Evolutionary conservation across 2,329 filamentous ascomycete species (phyloP), one percentile per base, ranked within the genome.

Genomic region (Coniochaeta sp.): DNA sequence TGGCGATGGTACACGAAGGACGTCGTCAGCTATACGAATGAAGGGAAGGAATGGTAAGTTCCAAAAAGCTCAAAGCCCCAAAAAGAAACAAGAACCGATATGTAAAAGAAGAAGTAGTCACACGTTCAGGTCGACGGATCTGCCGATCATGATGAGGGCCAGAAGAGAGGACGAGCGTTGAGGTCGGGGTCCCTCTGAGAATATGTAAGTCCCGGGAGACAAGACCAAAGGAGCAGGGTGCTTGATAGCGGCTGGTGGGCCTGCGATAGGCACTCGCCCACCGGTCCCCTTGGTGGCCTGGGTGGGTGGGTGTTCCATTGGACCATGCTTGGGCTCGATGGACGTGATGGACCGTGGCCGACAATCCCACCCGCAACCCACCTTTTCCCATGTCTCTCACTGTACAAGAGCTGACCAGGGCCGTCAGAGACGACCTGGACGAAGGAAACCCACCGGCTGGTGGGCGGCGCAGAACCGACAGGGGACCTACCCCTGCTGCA

Each of bases 11-110:
- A 19, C 54, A 56, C 28, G 54, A 58, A 40, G 81, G 47, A 30
- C 22, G 10, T 24, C 47, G 47, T 52, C 47, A 30, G 47, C 19
- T 52, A 30, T 52, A 52, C 47, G 26, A 52, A 79, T 71, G 78
- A 79, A 74, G 73, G 77, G 74, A 73, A 71, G 70, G 72, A 71
- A 72, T 66, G 59, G 65, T 56, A 65, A 57, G 36, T 74, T 76
- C 76, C 77, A 72, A 75, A 72, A 73, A 71, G 69, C 70, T 70
- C 73, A 72, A 79, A 73, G 73, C 73, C 74, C 67, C 55, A 73
- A 73, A 78, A 78, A 75, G 73, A 78, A 78, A 75, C 72, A 78
- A 77, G 77, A 79, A 77, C 75, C 75, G 73, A 75, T 75, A 75
- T 74, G 73, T 73, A 74, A 77, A 75, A 65, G 68, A 69, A 69